Conservation (phyloP, 1,284 basidiomycete genomes). For the Pseudozyma sp. region DNA sequence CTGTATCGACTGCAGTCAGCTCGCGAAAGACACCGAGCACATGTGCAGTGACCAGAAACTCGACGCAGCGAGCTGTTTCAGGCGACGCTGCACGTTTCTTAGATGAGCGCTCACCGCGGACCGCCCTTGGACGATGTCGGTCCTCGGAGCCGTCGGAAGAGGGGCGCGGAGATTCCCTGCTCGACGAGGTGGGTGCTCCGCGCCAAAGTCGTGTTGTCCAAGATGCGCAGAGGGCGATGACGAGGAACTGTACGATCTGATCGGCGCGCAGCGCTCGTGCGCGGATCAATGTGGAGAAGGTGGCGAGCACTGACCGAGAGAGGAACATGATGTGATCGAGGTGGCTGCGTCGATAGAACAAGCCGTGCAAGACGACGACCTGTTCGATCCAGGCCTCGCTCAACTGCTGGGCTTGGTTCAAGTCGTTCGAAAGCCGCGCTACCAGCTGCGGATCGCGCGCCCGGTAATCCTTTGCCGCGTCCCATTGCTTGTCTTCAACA, state of each 20-base stretch:
- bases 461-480: constrained; percentile 24
- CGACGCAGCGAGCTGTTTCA: constrained; percentile 67
- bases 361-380: constrained; percentile 58
- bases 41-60: constrained; percentile 79
- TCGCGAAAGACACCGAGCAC: constrained; percentile 78
- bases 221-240: constrained; percentile 56
- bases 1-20: constrained; percentile 77
- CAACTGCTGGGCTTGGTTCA: constrained; percentile 21
- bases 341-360: constrained; percentile 52
- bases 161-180: constrained; percentile 28
- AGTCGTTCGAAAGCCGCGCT: constrained; percentile 21
- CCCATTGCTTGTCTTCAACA: constrained; percentile 20
- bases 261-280: constrained; percentile 53
- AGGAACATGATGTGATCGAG: constrained; percentile 50
- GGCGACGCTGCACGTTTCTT: constrained; percentile 35
- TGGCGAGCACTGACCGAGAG: constrained; percentile 48
- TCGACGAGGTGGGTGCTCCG: constrained; percentile 20
- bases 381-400: constrained; percentile 40
- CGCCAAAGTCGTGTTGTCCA: constrained; percentile 60
- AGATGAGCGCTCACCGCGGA: constrained; percentile 74
- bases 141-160: constrained; percentile 35
- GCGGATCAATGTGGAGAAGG: constrained; percentile 43
- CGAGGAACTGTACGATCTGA: constrained; percentile 59
- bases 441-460: constrained; percentile 31
- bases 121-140: constrained; percentile 32